These are phyloP conservation scores for Nothophaeocryptopus gaeumannii DNA, from an alignment of 2,329 filamentous ascomycete genomes.

Conservation along the genomic window DNA sequence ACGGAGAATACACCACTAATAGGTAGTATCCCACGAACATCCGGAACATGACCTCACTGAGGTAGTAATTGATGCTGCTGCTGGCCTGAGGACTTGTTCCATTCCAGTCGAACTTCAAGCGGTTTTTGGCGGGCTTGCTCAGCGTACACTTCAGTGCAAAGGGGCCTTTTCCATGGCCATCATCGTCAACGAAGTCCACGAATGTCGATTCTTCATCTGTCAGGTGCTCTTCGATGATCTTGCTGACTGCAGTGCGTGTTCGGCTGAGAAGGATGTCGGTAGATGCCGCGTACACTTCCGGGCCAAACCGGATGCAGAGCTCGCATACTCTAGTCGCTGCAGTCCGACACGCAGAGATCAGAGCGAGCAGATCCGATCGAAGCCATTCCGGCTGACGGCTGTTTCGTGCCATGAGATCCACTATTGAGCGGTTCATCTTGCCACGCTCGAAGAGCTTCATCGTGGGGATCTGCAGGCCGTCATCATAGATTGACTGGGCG, in stretches of 20 bases:
- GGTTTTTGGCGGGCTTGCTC: slow-evolving; percentile 26
- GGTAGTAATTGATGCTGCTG: slow-evolving; percentile 30
- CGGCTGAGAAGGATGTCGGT: slow-evolving; percentile 25
- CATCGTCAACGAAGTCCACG: slow-evolving; percentile 29
- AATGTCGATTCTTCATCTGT: slow-evolving; percentile 27
- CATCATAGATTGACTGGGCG: slow-evolving; percentile 29
- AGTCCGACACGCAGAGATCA: slow-evolving; percentile 29
- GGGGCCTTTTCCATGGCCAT: slow-evolving; percentile 27
- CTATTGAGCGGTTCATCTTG: slow-evolving; percentile 29
- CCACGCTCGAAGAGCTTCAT: slow-evolving; percentile 30
- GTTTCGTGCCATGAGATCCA: slow-evolving; percentile 29
- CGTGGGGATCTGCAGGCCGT: slow-evolving; percentile 28
- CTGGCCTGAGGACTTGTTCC: slow-evolving; percentile 28
- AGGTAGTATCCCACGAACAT: slow-evolving; percentile 29
- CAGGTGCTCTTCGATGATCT: slow-evolving; percentile 29
- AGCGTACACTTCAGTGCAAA: slow-evolving; percentile 30
- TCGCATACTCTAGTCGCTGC: slow-evolving; percentile 29
- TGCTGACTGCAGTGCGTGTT: slow-evolving; percentile 24
- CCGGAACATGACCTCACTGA: slow-evolving; percentile 22
- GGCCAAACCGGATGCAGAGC: slow-evolving; percentile 26
- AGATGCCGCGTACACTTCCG: slow-evolving; percentile 26
- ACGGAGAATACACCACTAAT: slow-evolving; percentile 24
- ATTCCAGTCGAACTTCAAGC: slow-evolving; percentile 27
- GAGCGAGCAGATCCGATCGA: slow-evolving; percentile 25
- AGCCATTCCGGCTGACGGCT: slow-evolving; percentile 29